Base-by-base conservation (phyloP, 345 rosid species). In the Gossypium thurberi region DNA sequence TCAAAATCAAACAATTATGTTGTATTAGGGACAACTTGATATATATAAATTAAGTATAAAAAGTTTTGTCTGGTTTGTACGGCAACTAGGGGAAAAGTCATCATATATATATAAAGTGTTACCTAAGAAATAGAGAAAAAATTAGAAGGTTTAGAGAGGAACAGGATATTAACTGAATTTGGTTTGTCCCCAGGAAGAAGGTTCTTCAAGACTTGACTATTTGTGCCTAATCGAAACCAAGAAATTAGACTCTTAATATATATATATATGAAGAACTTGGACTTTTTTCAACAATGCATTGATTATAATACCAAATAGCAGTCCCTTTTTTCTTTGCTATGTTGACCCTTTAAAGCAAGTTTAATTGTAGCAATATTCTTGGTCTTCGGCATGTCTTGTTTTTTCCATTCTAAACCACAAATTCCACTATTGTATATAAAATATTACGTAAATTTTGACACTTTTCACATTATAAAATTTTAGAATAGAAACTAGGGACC, bases 131-230 rank as follows among this genome's bases (percentile, higher is more conserved):
- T 2, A n/a, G 21, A 33, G 37, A 33, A 33, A 33, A 33, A 33
- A 33, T 33, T 33, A 4, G 37, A 33, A 33, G 6, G 4, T 33
- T 33, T 33, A 4, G 37, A 4, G 5, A 33, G 37, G 37, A 33
- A 4, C 1, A 33, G 37, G 10, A 14, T 4, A 50, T 14, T 55
- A 33, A 11, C 25, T 9, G 61, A 11, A 57, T 57, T 21, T 20
- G 33, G 33, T 59, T 59, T 59, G 64, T 59, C 64, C 14, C 62
- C 62, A 12, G 12, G 62, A 59, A 25, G 64, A 58, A 58, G 62
- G 62, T 58, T 58, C 37, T 58, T 11, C 14, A 58, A 23, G 62
- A 58, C 37, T 58, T 23, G 37, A 23, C 62, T 12, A 59, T 59
- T 59, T 25, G 42, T 58, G 17, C 63, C 63, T 25, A 58, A 58